Percentiles rank a stretch among this genome's conserved stretches.
These are phyloP conservation scores for Dalechampia spathulata DNA, from an alignment of 441 rosid species.

Conservation along the genomic window DNA sequence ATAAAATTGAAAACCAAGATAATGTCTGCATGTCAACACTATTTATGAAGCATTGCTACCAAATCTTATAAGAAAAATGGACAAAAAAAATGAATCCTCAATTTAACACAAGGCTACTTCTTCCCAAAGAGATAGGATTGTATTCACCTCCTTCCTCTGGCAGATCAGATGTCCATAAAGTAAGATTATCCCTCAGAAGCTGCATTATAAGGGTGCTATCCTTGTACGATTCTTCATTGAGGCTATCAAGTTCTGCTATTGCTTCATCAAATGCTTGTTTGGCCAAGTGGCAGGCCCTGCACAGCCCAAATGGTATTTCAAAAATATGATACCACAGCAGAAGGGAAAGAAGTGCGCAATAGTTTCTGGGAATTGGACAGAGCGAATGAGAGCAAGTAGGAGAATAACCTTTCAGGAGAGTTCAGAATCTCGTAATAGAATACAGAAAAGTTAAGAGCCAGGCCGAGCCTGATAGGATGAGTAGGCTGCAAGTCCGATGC, in stretches of 20 bases:
- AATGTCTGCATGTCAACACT: too few species aligned
- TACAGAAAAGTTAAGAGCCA: conserved; percentile 84
- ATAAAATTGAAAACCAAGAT: too few species aligned
- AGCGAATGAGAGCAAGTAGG: too few species aligned
- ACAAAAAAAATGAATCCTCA: background rate
- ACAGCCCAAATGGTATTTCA: conserved; percentile 10
- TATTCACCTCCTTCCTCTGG: conserved; percentile 62
- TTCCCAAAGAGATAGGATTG: background rate
- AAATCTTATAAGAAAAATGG: too few species aligned
- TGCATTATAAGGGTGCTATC: conserved; percentile 88
- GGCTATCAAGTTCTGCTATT: conserved; percentile 67
- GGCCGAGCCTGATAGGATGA: conserved; percentile 88
- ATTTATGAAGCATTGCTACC: too few species aligned
- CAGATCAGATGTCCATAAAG: conserved; percentile 68
- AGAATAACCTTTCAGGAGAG: conserved; percentile 63
- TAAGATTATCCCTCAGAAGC: conserved; percentile 71
- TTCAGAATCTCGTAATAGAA: conserved; percentile 91
- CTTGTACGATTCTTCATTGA: conserved; percentile 72
- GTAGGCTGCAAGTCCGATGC: conserved; percentile 68
- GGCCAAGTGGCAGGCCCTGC: conserved; percentile 79
- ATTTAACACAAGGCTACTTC: background rate
- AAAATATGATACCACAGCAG: background rate
- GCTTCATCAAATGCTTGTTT: conserved; percentile 82
- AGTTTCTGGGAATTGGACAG: too few species aligned
- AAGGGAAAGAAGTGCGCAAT: too few species aligned